Evolutionary conservation across 2,329 filamentous ascomycete species (phyloP).

Genomic region (Achaetomium macrosporum): DNA sequence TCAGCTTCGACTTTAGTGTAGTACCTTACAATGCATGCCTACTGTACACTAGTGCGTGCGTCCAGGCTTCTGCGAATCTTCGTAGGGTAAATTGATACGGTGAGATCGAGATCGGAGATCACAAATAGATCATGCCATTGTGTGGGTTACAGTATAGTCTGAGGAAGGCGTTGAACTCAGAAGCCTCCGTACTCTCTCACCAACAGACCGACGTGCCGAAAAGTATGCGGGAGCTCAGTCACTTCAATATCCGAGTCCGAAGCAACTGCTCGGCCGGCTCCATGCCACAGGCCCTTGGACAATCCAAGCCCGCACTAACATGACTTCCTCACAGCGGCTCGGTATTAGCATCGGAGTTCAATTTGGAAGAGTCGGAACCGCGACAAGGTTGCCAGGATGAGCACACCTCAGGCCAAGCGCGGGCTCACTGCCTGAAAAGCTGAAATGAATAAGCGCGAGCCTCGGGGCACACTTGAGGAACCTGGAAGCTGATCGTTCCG

Average conservation of each 20-base stretch:
- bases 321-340: neutral
- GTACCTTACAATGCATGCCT: neutral
- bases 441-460: neutral
- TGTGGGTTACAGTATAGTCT: too few species aligned
- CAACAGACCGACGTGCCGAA: too few species aligned
- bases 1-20: neutral
- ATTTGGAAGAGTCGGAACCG: too few species aligned
- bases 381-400: too few species aligned
- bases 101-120: neutral
- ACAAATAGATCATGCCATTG: too few species aligned
- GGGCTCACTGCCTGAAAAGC: too few species aligned
- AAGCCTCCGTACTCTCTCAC: neutral
- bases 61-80: neutral
- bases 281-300: neutral
- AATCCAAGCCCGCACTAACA: neutral
- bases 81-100: neutral
- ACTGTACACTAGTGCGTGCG: too few species aligned
- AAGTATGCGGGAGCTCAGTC: too few species aligned
- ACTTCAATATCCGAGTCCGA: neutral
- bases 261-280: neutral
- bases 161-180: too few species aligned
- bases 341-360: constrained; percentile 3
- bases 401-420: too few species aligned
- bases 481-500: constrained; percentile 18
- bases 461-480: neutral